Base-by-base conservation (phyloP, 345 rosid genomes). In the Gossypium rotundifolium region DNA sequence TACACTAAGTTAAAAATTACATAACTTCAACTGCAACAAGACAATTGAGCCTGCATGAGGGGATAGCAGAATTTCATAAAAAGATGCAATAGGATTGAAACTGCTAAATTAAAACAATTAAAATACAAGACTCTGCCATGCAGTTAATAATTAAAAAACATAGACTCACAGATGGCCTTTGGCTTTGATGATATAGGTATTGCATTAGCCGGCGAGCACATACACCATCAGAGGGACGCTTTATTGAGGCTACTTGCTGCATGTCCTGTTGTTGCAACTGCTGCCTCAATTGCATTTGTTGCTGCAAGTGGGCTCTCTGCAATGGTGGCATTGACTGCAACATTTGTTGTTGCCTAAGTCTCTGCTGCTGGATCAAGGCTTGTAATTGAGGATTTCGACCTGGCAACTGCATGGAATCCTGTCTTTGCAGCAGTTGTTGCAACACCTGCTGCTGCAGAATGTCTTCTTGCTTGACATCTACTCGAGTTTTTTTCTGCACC, bases 181-280 rank as follows among this genome's bases (percentile, higher is more conserved):
- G 98, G 18, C 98, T 82, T 79, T 95, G 98, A 82, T 95, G 99
- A 85, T 87, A 95, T 38, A 95, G 81, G 79, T 95, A 95, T 80
- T 95, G 98, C 99, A 93, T 95, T 78, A 95, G 73, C 72, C 99
- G 87, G 29, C 99, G 97, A 66, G 96, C 91, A 76, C 99, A 95
- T 22, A 95, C 90, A 66, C 93, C 83, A 70, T 93, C 95, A 76
- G 78, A 86, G 60, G 88, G 87, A 65, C 87, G 90, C 84, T 94
- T 85, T 69, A 84, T 20, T 40, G 74, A 75, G 79, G 79, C 58
- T 74, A 71, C 81, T 70, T 88, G 83, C 73, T 90, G 98, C 83
- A 92, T 84, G 75, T 88, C 85, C 82, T 89, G 97, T 40, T 90
- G 97, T 59, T 92, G 98, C 81, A 87, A 65, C 68, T 89, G 98